Evolutionary conservation across 1,284 basidiomycete genomes (phyloP).

Genomic region (Rhizopogon parksii): DNA sequence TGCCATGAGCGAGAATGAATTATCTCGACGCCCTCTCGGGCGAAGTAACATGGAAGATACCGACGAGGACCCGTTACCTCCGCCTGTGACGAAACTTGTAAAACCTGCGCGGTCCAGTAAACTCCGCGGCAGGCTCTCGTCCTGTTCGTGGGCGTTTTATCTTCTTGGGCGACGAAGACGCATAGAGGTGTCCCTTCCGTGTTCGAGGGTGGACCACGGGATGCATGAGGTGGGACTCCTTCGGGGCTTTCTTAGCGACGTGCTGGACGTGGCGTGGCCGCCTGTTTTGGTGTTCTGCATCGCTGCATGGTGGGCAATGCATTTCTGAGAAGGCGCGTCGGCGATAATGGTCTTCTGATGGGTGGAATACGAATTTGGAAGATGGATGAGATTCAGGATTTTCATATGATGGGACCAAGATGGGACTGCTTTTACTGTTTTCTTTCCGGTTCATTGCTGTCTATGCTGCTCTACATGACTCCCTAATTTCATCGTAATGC

Average conservation of each 20-base stretch:
- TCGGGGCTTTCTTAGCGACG: conserved; percentile 28
- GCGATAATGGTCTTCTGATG: not conserved
- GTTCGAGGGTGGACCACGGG: conserved; percentile 5
- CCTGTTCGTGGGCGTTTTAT: conserved; percentile 20
- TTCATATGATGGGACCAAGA: no score
- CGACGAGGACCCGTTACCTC: conserved; percentile 14
- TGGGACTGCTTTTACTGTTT: no score
- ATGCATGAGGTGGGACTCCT: conserved; percentile 22
- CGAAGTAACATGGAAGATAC: conserved; percentile 2
- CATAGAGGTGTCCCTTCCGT: conserved; percentile 21
- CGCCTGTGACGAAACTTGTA: conserved; percentile 12
- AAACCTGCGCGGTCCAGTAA: not conserved
- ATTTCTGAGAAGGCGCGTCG: conserved; percentile 8
- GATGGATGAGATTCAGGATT: no score
- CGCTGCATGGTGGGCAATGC: conserved; percentile 24
- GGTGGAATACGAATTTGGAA: not conserved
- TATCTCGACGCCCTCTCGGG: conserved; percentile 2
- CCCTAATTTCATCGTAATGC: not conserved
- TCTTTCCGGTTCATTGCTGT: no score
- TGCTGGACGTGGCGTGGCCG: conserved; percentile 32
- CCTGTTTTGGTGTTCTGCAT: conserved; percentile 22
- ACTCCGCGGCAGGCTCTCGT: conserved; percentile 15
- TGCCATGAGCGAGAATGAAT: conserved; percentile 4
- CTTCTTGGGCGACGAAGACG: conserved; percentile 24
- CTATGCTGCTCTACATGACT: no score